These are phyloP conservation scores for Aphanomyces invadans DNA, from an alignment of 352 stramenopile genomes.

Conservation along the genomic window DNA sequence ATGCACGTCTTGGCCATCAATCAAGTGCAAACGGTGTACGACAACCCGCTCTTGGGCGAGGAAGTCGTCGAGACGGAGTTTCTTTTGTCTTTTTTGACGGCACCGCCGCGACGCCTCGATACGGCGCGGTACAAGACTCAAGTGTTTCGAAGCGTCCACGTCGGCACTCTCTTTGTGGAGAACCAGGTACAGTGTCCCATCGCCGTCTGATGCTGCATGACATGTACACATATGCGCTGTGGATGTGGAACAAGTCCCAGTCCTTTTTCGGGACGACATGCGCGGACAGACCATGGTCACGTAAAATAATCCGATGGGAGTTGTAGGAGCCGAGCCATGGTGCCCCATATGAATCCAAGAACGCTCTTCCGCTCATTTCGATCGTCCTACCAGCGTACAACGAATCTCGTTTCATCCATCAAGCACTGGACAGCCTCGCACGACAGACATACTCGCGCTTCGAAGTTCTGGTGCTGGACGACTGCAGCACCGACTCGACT, in stretches of 20 bases:
- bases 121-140: constrained; percentile 43
- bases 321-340: too few relatives aligned
- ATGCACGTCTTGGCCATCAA: constrained; percentile 82
- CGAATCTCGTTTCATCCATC: constrained; percentile 33
- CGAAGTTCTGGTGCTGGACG: constrained; percentile 67
- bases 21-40: constrained; percentile 71
- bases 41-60: constrained; percentile 48
- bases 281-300: too few relatives aligned
- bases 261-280: too few relatives aligned
- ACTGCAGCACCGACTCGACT: constrained; percentile 48
- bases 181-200: constrained; percentile 30
- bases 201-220: constrained; percentile 10
- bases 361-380: constrained; percentile 32
- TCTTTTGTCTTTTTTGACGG: constrained; percentile 27
- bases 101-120: constrained; percentile 44
- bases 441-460: constrained; percentile 37
- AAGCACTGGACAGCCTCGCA: constrained; percentile 40
- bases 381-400: constrained; percentile 76
- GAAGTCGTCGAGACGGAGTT: constrained; percentile 23
- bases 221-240: constrained; percentile 25
- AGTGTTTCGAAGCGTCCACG: constrained; percentile 65
- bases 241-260: too few relatives aligned
- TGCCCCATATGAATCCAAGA: too few relatives aligned
- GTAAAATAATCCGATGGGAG: too few relatives aligned
- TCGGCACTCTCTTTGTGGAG: constrained; percentile 70